Conservation (phyloP, 495 filamentous ascomycete genomes). For the Penicillium egyptiacum region DNA sequence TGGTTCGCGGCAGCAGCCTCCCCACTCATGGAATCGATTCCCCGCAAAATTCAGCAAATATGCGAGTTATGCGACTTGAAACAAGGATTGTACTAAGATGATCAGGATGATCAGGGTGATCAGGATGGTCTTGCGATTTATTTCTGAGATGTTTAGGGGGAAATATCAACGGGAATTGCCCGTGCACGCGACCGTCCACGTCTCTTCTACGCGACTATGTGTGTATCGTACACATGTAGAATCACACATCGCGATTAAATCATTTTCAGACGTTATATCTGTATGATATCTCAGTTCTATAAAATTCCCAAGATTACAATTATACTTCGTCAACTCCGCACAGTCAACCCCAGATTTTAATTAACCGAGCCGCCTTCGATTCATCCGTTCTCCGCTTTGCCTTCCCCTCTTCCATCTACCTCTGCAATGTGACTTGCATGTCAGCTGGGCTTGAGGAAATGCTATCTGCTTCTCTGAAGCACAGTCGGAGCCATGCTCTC, state of each 20-base stretch:
- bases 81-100: background rate
- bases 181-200: constrained; percentile 8
- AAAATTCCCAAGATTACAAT: background rate
- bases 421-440: constrained; percentile 2
- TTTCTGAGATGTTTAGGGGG: background rate
- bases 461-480: constrained; percentile 19
- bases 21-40: constrained; percentile 36
- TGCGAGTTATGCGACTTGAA: background rate
- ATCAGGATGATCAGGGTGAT: background rate
- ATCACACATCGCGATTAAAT: background rate
- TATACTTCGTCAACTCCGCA: background rate
- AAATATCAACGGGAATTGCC: background rate
- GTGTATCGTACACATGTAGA: background rate
- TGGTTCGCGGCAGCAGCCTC: constrained; percentile 35
- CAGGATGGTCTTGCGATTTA: background rate
- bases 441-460: constrained; percentile 9
- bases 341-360: constrained; percentile 18
- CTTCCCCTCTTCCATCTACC: constrained; percentile 20
- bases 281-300: background rate
- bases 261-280: background rate
- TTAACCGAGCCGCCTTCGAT: constrained; percentile 26
- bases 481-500: constrained; percentile 34
- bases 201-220: background rate
- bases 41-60: background rate
- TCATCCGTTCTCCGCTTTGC: constrained; percentile 14